Conservation (phyloP, 768 basidiomycete genomes). For the Mycena leptocephala region DNA sequence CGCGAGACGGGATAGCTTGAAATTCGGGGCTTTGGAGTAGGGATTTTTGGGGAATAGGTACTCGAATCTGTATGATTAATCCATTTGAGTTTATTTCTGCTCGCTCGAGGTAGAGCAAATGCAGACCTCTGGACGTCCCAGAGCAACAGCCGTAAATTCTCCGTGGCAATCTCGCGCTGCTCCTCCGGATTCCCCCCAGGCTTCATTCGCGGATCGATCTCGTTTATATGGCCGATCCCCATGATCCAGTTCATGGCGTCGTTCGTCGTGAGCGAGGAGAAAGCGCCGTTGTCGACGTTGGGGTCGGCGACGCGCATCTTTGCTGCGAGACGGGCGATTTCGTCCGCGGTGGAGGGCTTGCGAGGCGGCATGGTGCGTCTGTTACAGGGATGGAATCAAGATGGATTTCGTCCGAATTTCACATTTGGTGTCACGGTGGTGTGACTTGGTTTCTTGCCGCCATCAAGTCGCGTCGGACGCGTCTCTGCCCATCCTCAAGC, state of each 20-base stretch:
- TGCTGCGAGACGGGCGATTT: slow-evolving; percentile 21
- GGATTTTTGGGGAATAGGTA: slow-evolving; percentile 32
- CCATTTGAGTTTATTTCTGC: too few relatives aligned
- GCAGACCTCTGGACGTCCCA: slow-evolving; percentile 36
- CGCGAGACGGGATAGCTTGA: slow-evolving; percentile 26
- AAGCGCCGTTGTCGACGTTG: slow-evolving; percentile 34
- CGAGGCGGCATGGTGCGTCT: slow-evolving; percentile 19
- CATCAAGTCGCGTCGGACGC: neutral
- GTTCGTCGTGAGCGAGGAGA: slow-evolving; percentile 32
- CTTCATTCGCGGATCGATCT: slow-evolving; percentile 20
- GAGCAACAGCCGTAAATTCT: slow-evolving; percentile 30
- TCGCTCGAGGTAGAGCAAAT: too few relatives aligned
- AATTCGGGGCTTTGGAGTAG: slow-evolving; percentile 27
- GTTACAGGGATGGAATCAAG: neutral
- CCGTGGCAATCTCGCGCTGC: slow-evolving; percentile 17
- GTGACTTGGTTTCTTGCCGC: neutral
- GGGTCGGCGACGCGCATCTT: slow-evolving; percentile 35
- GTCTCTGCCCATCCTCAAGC: neutral
- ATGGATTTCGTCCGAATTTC: neutral
- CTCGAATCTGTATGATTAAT: too few relatives aligned
- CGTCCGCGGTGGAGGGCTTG: slow-evolving; percentile 24
- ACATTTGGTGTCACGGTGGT: neutral
- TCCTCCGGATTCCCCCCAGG: slow-evolving; percentile 4
- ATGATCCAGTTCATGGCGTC: slow-evolving; percentile 34
- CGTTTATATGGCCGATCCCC: slow-evolving; percentile 21